A percentile compares a stretch with the other conserved stretches of the same genome.
Conservation (phyloP, 2,329 filamentous ascomycete species). For the Calonectria multiphialidica region DNA sequence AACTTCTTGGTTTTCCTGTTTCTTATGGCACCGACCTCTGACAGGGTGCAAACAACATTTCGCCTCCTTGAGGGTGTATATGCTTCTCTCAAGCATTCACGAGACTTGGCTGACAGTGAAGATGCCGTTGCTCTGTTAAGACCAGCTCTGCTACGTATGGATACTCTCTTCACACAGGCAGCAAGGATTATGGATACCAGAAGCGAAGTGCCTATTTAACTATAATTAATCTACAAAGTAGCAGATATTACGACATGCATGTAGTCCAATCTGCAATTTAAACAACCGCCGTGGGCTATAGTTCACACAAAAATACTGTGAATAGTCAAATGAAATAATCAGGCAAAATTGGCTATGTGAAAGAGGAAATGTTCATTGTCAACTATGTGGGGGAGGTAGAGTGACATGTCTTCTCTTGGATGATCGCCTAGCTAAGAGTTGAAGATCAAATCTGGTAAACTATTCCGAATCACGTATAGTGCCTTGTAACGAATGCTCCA, state of each 20-base stretch:
- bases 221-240: neutral
- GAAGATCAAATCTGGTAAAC: too few species aligned
- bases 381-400: too few species aligned
- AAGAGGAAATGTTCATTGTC: too few species aligned
- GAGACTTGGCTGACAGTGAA: conserved; percentile 25
- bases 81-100: conserved; percentile 30
- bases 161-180: conserved; percentile 43
- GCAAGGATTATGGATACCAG: conserved; percentile 22
- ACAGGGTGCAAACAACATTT: conserved; percentile 35
- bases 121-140: conserved; percentile 31
- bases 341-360: too few species aligned
- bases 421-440: too few species aligned
- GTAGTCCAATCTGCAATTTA: too few species aligned
- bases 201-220: conserved; percentile 3
- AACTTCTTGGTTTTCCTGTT: conserved; percentile 56
- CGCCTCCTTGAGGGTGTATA: conserved; percentile 38
- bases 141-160: conserved; percentile 40
- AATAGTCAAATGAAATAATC: too few species aligned
- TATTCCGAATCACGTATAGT: too few species aligned
- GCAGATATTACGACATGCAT: neutral
- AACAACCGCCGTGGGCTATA: too few species aligned
- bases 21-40: conserved; percentile 45
- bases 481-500: too few species aligned
- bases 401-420: too few species aligned
- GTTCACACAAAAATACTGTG: too few species aligned